A percentile compares a stretch with the other conserved stretches of the same genome.
phyloP scores from a whole-genome alignment of 1,284 basidiomycete species.

The Agaricales sp. region DNA sequence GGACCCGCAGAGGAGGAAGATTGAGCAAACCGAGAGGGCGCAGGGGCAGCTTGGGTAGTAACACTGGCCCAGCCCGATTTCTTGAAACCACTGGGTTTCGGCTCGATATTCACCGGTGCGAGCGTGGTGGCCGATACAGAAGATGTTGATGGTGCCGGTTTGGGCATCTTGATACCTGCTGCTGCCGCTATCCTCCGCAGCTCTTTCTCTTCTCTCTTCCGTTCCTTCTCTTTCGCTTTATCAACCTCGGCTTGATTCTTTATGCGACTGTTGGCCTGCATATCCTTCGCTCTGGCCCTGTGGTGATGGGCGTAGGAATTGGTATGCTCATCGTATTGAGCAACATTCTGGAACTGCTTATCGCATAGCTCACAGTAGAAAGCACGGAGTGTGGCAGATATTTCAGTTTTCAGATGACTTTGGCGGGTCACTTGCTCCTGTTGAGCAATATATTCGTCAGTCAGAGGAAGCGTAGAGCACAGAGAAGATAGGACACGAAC shows the following conservation, averaged over 20 bases:
- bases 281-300: constrained; percentile 65
- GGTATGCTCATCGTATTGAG: constrained; percentile 78
- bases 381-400: constrained; percentile 52
- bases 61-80: constrained; percentile 54
- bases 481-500: constrained; percentile 23
- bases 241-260: constrained; percentile 54
- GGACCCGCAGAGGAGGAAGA: constrained; percentile 8
- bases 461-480: constrained; percentile 6
- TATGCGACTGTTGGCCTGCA: constrained; percentile 57
- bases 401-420: constrained; percentile 53
- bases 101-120: constrained; percentile 15
- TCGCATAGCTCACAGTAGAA: constrained; percentile 78
- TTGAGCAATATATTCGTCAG: neutral
- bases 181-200: constrained; percentile 71
- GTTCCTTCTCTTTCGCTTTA: constrained; percentile 71
- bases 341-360: constrained; percentile 74
- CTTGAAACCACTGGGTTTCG: constrained; percentile 27
- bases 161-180: constrained; percentile 53
- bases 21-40: constrained; percentile 13
- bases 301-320: constrained; percentile 80
- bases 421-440: constrained; percentile 62
- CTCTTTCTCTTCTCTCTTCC: constrained; percentile 73
- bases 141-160: constrained; percentile 14
- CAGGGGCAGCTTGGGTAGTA: constrained; percentile 14
- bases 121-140: constrained; percentile 41